Percentiles rank a stretch among this genome's conserved stretches.
Evolutionary conservation across 2,329 filamentous ascomycete genomes (phyloP).

Genomic region (Claviceps monticola): DNA sequence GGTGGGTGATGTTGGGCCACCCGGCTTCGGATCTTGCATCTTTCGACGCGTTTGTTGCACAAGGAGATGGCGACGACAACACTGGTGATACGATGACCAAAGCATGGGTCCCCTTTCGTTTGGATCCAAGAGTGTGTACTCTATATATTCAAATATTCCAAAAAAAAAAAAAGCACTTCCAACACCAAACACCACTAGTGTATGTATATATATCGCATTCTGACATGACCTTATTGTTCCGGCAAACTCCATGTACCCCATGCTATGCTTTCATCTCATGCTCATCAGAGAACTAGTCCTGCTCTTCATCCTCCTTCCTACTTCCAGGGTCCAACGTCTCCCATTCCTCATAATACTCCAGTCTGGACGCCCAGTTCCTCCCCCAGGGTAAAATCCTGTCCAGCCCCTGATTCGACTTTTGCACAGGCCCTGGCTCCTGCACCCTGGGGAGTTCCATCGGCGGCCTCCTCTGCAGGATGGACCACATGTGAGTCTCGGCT

Average conservation of each 20-base stretch:
- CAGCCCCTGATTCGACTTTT: constrained; percentile 18
- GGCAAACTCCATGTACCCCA: background rate
- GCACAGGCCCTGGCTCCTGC: constrained; percentile 15
- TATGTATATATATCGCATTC: too few species aligned
- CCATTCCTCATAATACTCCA: constrained; percentile 28
- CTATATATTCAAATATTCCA: too few species aligned
- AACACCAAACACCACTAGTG: too few species aligned
- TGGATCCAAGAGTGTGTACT: too few species aligned
- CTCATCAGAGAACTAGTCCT: background rate
- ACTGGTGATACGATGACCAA: too few species aligned
- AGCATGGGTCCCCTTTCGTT: too few species aligned
- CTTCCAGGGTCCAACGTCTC: constrained; percentile 15
- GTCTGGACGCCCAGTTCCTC: constrained; percentile 24
- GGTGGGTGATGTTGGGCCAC: too few species aligned
- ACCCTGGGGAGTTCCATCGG: constrained; percentile 20
- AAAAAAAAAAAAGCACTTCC: too few species aligned
- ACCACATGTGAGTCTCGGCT: constrained; percentile 34
- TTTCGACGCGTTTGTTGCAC: too few species aligned
- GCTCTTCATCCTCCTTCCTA: background rate
- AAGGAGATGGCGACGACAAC: too few species aligned
- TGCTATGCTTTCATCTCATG: background rate
- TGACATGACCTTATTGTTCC: too few species aligned
- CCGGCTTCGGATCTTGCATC: too few species aligned
- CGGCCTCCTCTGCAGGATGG: constrained; percentile 25
- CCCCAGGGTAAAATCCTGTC: constrained; percentile 23